Evolutionary conservation across 2,329 filamentous ascomycete genomes (phyloP).

Genomic region (Chaetomium sp.): DNA sequence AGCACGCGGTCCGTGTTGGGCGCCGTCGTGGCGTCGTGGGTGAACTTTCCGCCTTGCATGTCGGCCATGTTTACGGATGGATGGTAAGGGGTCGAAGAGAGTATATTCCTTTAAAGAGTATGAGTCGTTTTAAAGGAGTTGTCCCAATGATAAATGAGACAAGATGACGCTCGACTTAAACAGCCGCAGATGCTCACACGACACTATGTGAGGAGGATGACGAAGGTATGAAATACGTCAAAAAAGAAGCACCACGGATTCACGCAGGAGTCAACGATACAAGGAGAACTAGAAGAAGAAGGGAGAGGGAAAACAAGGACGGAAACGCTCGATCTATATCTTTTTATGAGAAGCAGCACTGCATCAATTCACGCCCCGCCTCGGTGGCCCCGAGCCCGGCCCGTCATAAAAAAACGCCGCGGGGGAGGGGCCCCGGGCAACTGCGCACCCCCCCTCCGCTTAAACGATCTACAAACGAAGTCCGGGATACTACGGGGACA

Average conservation of each 20-base stretch:
- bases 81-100: background rate
- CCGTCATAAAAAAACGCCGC: no score
- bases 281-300: background rate
- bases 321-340: no score
- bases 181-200: background rate
- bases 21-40: constrained; percentile 48
- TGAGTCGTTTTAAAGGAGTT: background rate
- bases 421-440: no score
- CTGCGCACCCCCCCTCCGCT: no score
- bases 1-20: constrained; percentile 48
- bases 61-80: constrained; percentile 30
- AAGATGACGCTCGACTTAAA: background rate
- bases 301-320: background rate
- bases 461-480: no score
- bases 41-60: constrained; percentile 45
- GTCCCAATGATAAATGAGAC: background rate
- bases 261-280: background rate
- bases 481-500: no score
- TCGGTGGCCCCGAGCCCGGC: no score
- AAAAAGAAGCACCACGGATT: background rate
- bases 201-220: background rate
- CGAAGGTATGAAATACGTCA: background rate
- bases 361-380: no score
- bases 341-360: no score
- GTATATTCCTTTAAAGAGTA: background rate